Conservation (phyloP, 2,329 filamentous ascomycete species). For the Didymella pomorum region DNA sequence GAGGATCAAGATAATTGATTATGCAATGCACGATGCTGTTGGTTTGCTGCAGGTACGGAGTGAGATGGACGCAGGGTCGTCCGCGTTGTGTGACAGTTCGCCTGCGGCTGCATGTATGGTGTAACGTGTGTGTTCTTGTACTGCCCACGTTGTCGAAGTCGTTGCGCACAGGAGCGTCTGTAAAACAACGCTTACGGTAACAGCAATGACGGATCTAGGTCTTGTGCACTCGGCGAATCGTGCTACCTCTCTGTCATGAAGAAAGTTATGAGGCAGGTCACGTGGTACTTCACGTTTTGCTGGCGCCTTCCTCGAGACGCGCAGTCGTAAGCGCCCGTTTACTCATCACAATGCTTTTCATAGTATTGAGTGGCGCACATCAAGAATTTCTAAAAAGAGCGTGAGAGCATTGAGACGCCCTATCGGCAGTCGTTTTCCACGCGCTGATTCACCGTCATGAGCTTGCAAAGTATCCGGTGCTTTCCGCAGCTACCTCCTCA, state of each 20-base stretch:
- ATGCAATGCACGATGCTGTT: slow-evolving; percentile 9
- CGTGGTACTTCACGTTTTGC: neutral
- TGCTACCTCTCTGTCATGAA: too few relatives aligned
- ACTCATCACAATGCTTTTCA: neutral
- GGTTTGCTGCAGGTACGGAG: neutral
- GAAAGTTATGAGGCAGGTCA: too few relatives aligned
- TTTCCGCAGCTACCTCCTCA: neutral
- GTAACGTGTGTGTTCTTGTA: slow-evolving; percentile 6
- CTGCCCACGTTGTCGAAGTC: neutral
- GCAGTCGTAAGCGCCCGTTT: neutral
- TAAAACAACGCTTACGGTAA: neutral
- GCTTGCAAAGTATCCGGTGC: neutral
- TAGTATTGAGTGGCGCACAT: neutral
- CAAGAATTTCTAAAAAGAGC: neutral
- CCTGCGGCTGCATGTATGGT: slow-evolving; percentile 1
- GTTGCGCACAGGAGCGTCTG: neutral
- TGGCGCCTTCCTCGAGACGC: neutral
- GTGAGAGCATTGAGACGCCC: neutral
- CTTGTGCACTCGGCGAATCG: too few relatives aligned
- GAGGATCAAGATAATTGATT: neutral
- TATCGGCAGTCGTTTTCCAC: neutral
- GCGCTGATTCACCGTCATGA: neutral
- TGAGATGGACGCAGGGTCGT: slow-evolving; percentile 6
- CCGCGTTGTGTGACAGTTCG: neutral
- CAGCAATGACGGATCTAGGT: neutral